phyloP scores from a whole-genome alignment of 768 basidiomycete species.

The Suillus subalutaceus region DNA sequence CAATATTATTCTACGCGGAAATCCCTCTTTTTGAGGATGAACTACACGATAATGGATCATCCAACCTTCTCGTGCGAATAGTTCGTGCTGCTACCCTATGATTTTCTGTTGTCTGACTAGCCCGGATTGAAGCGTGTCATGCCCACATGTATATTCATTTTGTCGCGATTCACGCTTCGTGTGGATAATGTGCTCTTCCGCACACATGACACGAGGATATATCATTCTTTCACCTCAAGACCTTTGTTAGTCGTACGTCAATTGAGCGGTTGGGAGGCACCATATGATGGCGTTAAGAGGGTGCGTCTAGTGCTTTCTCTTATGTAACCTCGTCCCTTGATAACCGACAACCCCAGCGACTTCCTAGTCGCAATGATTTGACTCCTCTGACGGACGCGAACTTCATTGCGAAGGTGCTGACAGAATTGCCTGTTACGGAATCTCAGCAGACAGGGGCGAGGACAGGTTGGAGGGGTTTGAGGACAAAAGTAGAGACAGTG shows the following conservation, averaged over 20 bases:
- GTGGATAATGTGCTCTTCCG: constrained; percentile 96
- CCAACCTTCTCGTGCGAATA: constrained; percentile 80
- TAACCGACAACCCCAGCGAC: constrained; percentile 43
- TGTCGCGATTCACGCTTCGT: constrained; percentile 88
- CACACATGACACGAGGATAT: constrained; percentile 85
- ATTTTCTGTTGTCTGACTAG: not conserved
- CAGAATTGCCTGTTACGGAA: constrained; percentile 58
- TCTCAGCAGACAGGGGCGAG: constrained; percentile 66
- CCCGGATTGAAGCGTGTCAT: constrained; percentile 77
- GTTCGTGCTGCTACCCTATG: constrained; percentile 49
- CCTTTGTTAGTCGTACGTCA: constrained; percentile 76
- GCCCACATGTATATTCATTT: constrained; percentile 92
- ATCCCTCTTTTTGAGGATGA: constrained; percentile 96
- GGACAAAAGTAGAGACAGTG: constrained; percentile 61
- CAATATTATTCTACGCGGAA: constrained; percentile 98
- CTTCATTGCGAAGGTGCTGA: constrained; percentile 75
- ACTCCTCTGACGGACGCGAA: constrained; percentile 86
- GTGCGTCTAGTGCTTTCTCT: constrained; percentile 43
- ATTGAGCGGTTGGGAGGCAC: constrained; percentile 87
- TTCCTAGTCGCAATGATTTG: constrained; percentile 78
- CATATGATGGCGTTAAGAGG: constrained; percentile 77
- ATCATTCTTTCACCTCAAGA: constrained; percentile 73
- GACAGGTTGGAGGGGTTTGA: constrained; percentile 86
- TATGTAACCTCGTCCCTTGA: constrained; percentile 7
- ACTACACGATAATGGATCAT: constrained; percentile 94